Evolutionary conservation across 345 rosid species (phyloP).

Genomic region (Rhodamnia argentea): DNA sequence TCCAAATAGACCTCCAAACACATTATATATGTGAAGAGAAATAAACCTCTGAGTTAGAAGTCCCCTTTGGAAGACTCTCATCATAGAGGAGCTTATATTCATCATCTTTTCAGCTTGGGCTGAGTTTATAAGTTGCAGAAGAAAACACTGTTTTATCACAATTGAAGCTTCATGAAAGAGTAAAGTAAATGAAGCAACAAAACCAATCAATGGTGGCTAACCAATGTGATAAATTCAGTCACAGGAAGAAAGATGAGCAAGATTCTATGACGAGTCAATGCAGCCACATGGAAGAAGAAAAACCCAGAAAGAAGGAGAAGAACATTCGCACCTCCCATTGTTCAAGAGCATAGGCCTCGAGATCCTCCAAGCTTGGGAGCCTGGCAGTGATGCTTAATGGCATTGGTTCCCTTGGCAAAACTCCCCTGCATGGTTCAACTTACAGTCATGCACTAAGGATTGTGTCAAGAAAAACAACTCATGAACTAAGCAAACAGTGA

Average conservation of each 20-base stretch:
- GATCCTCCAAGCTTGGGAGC: constrained; percentile 74
- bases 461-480: not conserved
- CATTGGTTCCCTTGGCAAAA: constrained; percentile 88
- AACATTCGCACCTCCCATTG: constrained; percentile 87
- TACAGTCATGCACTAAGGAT: not conserved
- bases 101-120: constrained; percentile 56
- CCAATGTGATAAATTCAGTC: not conserved
- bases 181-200: constrained; percentile 4
- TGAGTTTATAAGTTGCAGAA: constrained; percentile 87
- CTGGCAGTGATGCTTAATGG: constrained; percentile 38
- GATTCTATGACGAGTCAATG: not conserved
- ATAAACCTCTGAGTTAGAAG: constrained; percentile 69
- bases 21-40: not conserved
- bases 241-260: not conserved
- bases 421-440: constrained; percentile 45
- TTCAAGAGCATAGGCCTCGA: constrained; percentile 65
- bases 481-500: not conserved
- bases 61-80: constrained; percentile 85
- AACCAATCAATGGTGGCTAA: not conserved
- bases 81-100: constrained; percentile 84
- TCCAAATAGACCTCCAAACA: not conserved
- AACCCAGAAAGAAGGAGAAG: not conserved
- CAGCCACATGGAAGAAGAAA: not conserved
- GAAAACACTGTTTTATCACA: constrained; percentile 60
- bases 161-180: constrained; percentile 16